Conservation (phyloP, 331 rosid genomes). For the Pyracantha coccinea region DNA sequence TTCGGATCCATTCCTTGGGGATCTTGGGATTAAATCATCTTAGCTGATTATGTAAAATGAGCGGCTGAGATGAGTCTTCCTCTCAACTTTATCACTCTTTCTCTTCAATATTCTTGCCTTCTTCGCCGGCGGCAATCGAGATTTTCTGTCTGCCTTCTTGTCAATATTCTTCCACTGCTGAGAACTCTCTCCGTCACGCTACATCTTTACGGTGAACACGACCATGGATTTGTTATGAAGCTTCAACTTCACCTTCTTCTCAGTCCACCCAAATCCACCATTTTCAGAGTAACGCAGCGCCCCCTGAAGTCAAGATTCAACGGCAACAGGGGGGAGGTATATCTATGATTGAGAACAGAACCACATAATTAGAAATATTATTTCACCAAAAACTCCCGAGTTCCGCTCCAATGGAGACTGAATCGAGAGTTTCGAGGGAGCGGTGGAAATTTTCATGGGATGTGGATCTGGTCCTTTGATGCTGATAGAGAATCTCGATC, state of each 20-base stretch:
- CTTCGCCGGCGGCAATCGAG: not conserved
- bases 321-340: not conserved
- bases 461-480: no score
- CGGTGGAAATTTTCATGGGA: no score
- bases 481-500: no score
- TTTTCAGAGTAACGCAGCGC: not conserved
- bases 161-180: not conserved
- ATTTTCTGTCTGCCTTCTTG: not conserved
- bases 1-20: not conserved
- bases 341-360: not conserved
- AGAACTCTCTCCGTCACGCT: not conserved
- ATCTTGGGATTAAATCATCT: not conserved
- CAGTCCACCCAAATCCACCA: not conserved
- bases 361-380: no score
- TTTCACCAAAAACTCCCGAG: no score
- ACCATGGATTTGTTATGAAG: not conserved
- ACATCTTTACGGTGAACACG: not conserved
- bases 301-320: no score
- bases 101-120: not conserved
- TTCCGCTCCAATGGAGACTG: no score
- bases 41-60: not conserved
- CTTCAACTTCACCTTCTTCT: not conserved
- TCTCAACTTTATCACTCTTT: not conserved
- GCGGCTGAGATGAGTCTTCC: not conserved
- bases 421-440: no score